Conservation (phyloP, 163 green algal genomes). For the Scenedesmus sp. region DNA sequence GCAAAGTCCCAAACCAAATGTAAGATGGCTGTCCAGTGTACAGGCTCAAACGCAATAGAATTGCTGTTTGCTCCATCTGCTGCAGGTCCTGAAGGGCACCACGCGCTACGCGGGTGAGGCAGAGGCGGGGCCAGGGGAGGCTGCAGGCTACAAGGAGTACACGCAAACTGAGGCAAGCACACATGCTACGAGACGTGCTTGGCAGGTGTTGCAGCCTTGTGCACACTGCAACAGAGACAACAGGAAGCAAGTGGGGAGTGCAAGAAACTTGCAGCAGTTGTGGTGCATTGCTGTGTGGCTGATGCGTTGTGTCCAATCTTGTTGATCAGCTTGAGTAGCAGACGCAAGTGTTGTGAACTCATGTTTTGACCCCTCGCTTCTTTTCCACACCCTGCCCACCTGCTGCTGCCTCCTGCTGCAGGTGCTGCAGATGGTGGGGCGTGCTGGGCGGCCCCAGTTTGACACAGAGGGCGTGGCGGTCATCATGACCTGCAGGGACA, state of each 20-base stretch:
- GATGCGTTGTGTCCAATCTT: too few relatives aligned
- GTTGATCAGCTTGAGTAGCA: too few relatives aligned
- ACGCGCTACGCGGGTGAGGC: slow-evolving; percentile 58
- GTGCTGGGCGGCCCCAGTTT: slow-evolving; percentile 95
- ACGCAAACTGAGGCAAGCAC: slow-evolving; percentile 63
- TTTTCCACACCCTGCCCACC: slow-evolving; percentile 43
- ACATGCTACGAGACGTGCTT: background rate
- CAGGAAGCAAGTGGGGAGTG: too few relatives aligned
- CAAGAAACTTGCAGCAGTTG: too few relatives aligned
- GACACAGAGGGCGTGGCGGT: slow-evolving; percentile 92
- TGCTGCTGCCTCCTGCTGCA: slow-evolving; percentile 71
- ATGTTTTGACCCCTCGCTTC: background rate
- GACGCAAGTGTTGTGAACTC: too few relatives aligned
- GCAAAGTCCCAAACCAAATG: background rate
- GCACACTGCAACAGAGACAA: background rate
- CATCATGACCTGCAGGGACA: slow-evolving; percentile 93
- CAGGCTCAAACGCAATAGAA: background rate
- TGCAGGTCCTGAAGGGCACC: slow-evolving; percentile 87
- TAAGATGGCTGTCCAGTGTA: background rate
- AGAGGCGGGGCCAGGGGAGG: slow-evolving; percentile 51
- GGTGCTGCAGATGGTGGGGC: slow-evolving; percentile 89
- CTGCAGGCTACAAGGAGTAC: slow-evolving; percentile 88
- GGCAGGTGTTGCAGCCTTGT: background rate
- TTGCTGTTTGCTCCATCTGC: background rate
- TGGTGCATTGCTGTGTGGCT: too few relatives aligned